These are phyloP conservation scores for Petunia secreta DNA, from an alignment of 257 asterid genomes.

Conservation along the genomic window DNA sequence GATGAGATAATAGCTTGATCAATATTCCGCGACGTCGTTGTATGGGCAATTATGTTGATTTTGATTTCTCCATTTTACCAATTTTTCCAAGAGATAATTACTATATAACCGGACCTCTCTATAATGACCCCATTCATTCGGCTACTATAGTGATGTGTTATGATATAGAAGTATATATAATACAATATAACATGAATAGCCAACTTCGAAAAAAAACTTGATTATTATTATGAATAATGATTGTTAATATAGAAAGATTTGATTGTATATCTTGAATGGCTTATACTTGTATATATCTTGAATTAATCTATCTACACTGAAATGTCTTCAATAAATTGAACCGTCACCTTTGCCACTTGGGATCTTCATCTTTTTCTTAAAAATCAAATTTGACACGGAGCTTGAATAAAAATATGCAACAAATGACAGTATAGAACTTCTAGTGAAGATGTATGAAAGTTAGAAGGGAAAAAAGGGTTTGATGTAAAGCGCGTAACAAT, in stretches of 20 bases:
- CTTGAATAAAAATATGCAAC: not conserved
- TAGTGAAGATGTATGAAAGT: no score
- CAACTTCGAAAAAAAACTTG: no score
- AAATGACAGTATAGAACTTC: no score
- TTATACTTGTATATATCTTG: not conserved
- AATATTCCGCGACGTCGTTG: not conserved
- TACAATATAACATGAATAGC: no score
- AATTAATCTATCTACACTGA: not conserved
- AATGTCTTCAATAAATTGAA: not conserved
- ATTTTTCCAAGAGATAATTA: not conserved
- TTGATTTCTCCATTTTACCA: not conserved
- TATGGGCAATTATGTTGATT: not conserved
- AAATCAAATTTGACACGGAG: not conserved
- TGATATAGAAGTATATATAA: no score
- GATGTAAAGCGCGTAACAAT: no score
- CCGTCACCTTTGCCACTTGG: not conserved
- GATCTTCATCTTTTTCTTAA: not conserved
- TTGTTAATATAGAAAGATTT: no score
- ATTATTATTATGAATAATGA: no score
- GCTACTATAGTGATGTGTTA: no score
- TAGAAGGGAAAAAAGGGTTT: no score
- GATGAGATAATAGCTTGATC: constrained; percentile 39
- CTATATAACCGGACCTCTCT: no score
- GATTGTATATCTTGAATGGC: not conserved
- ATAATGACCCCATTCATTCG: no score